Conservation (phyloP, 1,284 basidiomycete species). For the Apiotrichum brassicae region DNA sequence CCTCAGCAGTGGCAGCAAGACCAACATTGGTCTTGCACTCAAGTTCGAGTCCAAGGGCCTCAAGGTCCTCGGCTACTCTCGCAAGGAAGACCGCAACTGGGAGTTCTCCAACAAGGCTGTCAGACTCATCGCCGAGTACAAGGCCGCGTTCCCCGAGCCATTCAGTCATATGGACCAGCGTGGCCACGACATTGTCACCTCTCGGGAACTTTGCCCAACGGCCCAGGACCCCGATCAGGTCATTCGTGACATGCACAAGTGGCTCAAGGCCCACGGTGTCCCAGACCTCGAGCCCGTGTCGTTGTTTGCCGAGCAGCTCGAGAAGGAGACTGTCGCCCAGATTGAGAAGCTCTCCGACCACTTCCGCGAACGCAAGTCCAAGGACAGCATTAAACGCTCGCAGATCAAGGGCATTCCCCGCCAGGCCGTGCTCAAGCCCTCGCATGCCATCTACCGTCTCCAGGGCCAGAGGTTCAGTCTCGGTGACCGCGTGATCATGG, state of each 20-base stretch:
- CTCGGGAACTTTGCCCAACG: constrained; percentile 65
- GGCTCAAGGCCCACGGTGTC: constrained; percentile 82
- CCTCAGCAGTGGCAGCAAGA: constrained; percentile 66
- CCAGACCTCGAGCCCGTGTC: constrained; percentile 88
- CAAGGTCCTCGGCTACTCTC: constrained; percentile 91
- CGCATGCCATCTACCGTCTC: constrained; percentile 80
- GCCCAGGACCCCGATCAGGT: constrained; percentile 60
- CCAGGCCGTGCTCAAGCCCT: constrained; percentile 89
- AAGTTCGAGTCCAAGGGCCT: constrained; percentile 96
- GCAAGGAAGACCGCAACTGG: constrained; percentile 79
- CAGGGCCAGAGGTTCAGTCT: constrained; percentile 84
- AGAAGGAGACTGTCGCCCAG: constrained; percentile 56
- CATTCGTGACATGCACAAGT: constrained; percentile 70
- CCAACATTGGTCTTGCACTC: constrained; percentile 85
- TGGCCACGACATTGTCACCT: constrained; percentile 67
- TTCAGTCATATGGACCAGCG: constrained; percentile 61
- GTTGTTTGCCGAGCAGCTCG: constrained; percentile 83
- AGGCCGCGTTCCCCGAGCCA: constrained; percentile 73
- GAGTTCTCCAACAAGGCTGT: constrained; percentile 88
- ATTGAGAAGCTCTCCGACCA: constrained; percentile 51
- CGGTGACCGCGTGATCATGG: constrained; percentile 95
- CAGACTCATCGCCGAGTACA: constrained; percentile 75
- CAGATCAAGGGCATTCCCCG: constrained; percentile 87
- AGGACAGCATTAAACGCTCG: constrained; percentile 70
- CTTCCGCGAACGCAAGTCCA: constrained; percentile 58